These are phyloP conservation scores for Ogataea pignaliae DNA, from an alignment of 805 yeast species.

Conservation along the genomic window DNA sequence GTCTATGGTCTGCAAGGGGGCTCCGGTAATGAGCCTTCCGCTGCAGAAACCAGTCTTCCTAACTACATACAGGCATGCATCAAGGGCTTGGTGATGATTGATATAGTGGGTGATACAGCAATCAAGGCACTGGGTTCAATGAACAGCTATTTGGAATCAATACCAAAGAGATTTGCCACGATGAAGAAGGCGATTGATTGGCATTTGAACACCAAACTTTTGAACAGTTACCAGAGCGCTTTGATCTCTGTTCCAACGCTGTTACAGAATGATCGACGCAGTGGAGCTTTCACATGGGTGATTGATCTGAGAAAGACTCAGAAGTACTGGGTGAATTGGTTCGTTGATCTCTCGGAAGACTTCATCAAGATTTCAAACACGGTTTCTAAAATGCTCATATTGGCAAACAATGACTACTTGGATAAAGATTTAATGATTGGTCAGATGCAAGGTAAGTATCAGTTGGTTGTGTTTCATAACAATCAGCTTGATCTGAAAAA, in stretches of 20 bases:
- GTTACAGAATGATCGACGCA: conserved; percentile 28
- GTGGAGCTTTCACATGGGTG: conserved; percentile 44
- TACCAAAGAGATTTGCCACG: conserved; percentile 59
- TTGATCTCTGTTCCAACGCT: conserved; percentile 72
- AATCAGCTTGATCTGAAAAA: conserved; percentile 12
- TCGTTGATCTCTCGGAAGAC: conserved; percentile 54
- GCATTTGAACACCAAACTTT: conserved; percentile 59
- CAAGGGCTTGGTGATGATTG: conserved; percentile 74
- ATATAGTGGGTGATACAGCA: conserved; percentile 94
- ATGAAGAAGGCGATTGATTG: conserved; percentile 67
- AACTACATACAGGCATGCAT: conserved; percentile 26
- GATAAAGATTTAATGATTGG: conserved; percentile 87
- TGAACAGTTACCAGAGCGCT: conserved; percentile 62
- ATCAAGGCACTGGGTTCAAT: conserved; percentile 62
- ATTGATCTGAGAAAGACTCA: conserved; percentile 58
- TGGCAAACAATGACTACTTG: conserved; percentile 86
- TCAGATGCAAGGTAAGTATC: conserved; percentile 97
- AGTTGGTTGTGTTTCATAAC: conserved; percentile 67
- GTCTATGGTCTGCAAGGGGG: conserved; percentile 21
- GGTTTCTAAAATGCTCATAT: conserved; percentile 63
- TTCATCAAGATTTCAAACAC: conserved; percentile 35
- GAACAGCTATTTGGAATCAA: conserved; percentile 55
- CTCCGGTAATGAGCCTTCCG: too few species aligned
- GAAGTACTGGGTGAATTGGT: conserved; percentile 83
- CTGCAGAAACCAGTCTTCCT: background rate